Base-by-base conservation (phyloP, 2,329 filamentous ascomycete genomes). In the Fusarium kyushuense region DNA sequence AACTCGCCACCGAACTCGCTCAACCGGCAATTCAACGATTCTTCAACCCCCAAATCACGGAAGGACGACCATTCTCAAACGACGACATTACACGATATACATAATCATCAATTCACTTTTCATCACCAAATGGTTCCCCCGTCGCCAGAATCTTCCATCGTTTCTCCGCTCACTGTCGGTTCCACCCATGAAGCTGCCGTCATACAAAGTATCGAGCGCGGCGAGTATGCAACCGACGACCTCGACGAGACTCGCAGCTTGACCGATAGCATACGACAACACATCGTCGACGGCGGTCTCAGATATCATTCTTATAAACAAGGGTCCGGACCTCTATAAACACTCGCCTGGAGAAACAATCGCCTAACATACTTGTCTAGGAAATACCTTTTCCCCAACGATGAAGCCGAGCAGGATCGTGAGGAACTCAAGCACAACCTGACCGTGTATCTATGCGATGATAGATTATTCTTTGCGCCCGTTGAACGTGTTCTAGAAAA, bases 401-500 rank as follows among this genome's bases (percentile, higher is more conserved):
- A 82, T 63, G 78, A 81, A 49, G 75, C 75, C 4, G 81, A 83
- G 56, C 81, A 83, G 53, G 75, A 78, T 32, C 76, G 80, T 21
- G 81, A 83, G 47, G 78, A 81, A 36, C 72, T 82, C 21, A 80
- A 81, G 59, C 80, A 82, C 58, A 70, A 77, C 32, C 69, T 83
- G 63, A 80, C 79, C 4, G 65, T 81, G 5, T 76, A 80, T 10
- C 54, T 83, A 16, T 80, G 79, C 42, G 77, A 78, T 10, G 80
- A 79, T 5, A 76, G 74, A 42, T 77, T 79, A 32, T 85, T 84
- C 60, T 80, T 80, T 61, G 78, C 84, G 3, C 84, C 84, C 0
- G 72, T 85, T 16, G 76, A 80, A 12, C 69, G 77, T 2, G 40
- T 71, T 9, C 63, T 86, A 30, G 72, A 76, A 42, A 61, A 65